Evolutionary conservation across 306 rosid genomes (phyloP), one percentile per base, ranked within the genome.

Genomic region (Malus asiatica): DNA sequence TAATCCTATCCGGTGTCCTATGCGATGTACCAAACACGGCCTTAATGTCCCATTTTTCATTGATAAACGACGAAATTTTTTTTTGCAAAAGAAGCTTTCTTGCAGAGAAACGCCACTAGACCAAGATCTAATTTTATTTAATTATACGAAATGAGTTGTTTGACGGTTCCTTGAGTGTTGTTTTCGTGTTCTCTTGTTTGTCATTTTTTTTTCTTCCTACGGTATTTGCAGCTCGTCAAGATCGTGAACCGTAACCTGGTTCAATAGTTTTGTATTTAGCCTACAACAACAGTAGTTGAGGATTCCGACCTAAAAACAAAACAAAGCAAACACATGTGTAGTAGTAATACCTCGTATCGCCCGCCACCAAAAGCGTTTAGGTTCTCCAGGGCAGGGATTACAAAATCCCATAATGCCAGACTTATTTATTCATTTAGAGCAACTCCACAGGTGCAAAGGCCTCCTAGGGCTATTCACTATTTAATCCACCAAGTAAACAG

Each of bases 391-490:
- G 73, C 97, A 88, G 23, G 97, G 99, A 87, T 95, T 97, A 72
- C 84, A 92, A 80, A 90, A 92, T 20, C 99, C 99, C 98, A 92
- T 92, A 82, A 95, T 89, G 73, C 99, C 98, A 51, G 98, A 90
- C 87, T 95, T 95, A 83, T 92, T 95, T 60, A 92, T 89, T 29
- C 97, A 97, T 71, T 90, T 27, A 30, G 4, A 30, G 32, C 32
- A 30, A 30, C 32, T 30, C 4, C 4, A 3, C 0, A 4, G 4
- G 0, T 30, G 32, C 32, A 30, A 30, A 30, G 4, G 32, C 0
- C 32, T 4, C 32, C 3, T 30, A 30, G 4, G 4, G 4, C 4
- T 30, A 30, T 30, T 30, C 32, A 30, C 32, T 30, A 30, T 30
- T 30, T 4, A 30, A 30, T 0, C 32, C 4, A 30, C 0, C 32